Conservation (phyloP, 495 filamentous ascomycete species). For the Tuber aestivum region DNA sequence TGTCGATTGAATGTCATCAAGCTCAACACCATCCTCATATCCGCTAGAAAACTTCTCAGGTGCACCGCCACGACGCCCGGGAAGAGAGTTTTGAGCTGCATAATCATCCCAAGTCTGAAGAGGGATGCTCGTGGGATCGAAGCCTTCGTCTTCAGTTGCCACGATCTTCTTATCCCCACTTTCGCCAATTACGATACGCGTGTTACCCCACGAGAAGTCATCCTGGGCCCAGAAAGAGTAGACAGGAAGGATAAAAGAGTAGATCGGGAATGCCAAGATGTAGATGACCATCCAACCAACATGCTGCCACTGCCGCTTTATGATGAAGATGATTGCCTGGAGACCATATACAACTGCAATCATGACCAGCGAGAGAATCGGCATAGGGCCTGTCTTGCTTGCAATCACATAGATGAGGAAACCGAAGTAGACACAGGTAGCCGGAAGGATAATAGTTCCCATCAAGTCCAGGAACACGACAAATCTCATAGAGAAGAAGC, state of each 20-base stretch:
- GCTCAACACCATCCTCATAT: constrained; percentile 63
- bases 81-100: constrained; percentile 80
- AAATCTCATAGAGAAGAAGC: constrained; percentile 98
- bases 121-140: constrained; percentile 85
- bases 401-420: constrained; percentile 82
- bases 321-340: constrained; percentile 89
- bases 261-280: constrained; percentile 85
- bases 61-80: constrained; percentile 70
- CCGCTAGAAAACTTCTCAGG: constrained; percentile 58
- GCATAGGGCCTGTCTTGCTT: constrained; percentile 66
- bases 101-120: constrained; percentile 98
- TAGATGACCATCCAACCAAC: constrained; percentile 99
- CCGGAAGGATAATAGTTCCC: constrained; percentile 87
- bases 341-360: constrained; percentile 89
- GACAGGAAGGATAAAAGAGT: constrained; percentile 81
- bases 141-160: constrained; percentile 77
- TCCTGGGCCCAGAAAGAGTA: constrained; percentile 99
- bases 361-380: constrained; percentile 79
- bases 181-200: constrained; percentile 91
- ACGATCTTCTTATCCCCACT: constrained; percentile 83
- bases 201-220: constrained; percentile 97
- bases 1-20: constrained; percentile 95
- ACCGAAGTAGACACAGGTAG: constrained; percentile 80
- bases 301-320: constrained; percentile 95
- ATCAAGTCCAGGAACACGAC: constrained; percentile 92